Conservation (phyloP, 495 filamentous ascomycete genomes). For the Penicillium simplicissimum region DNA sequence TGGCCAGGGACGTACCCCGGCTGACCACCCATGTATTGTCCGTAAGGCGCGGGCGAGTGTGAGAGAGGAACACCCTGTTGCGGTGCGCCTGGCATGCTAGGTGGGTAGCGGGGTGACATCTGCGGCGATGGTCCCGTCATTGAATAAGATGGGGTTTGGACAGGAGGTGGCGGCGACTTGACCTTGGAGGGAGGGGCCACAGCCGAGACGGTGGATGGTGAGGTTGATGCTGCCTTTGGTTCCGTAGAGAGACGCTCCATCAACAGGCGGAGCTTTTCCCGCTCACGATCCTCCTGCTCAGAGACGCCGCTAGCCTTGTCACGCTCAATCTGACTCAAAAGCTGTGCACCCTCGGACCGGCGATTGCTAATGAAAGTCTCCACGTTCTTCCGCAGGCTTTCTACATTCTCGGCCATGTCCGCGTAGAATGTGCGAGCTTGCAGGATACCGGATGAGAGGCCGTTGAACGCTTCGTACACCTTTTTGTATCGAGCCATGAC, state of each 20-base stretch:
- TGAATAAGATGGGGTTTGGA: slow-evolving; percentile 41
- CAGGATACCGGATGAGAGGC: slow-evolving; percentile 79
- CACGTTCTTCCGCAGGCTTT: slow-evolving; percentile 94
- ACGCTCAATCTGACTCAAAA: slow-evolving; percentile 84
- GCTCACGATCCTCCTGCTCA: slow-evolving; percentile 79
- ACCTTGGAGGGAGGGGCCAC: slow-evolving; percentile 36
- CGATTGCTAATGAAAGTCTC: slow-evolving; percentile 96
- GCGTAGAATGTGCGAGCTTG: slow-evolving; percentile 90
- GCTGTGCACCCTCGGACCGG: slow-evolving; percentile 84
- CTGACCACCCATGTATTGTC: slow-evolving; percentile 38
- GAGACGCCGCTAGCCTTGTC: slow-evolving; percentile 66
- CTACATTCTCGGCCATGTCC: slow-evolving; percentile 94
- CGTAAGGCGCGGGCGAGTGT: slow-evolving; percentile 46
- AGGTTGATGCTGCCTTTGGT: slow-evolving; percentile 46
- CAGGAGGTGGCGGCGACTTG: slow-evolving; percentile 47
- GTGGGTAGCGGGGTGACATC: slow-evolving; percentile 51
- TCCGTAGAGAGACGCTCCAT: slow-evolving; percentile 97
- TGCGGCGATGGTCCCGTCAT: slow-evolving; percentile 38
- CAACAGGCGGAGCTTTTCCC: slow-evolving; percentile 78
- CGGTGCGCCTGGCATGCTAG: slow-evolving; percentile 34
- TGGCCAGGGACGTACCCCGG: slow-evolving; percentile 37
- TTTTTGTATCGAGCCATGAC: slow-evolving; percentile 89
- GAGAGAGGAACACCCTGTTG: slow-evolving; percentile 36
- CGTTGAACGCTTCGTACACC: slow-evolving; percentile 88
- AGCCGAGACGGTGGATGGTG: slow-evolving; percentile 44